Evolutionary conservation across 140 eudicot genomes (phyloP).

Genomic region (Ambrosia hybrid): DNA sequence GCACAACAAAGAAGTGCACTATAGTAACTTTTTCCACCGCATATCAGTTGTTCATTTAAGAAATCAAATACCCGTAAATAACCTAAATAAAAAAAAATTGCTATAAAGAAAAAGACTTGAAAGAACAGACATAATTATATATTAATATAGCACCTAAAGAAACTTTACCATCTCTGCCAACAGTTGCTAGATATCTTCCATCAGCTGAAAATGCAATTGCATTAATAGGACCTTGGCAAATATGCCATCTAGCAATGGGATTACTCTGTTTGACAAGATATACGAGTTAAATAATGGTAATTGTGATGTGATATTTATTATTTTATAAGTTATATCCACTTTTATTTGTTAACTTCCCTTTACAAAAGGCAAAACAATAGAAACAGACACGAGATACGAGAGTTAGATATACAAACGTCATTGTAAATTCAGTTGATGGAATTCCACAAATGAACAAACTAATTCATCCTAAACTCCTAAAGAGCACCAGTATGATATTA

Average conservation of each 20-base stretch:
- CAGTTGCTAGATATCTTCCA: conserved; percentile 81
- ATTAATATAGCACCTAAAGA: neutral
- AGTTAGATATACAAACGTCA: neutral
- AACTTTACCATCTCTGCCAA: conserved; percentile 89
- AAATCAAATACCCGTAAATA: conserved; percentile 81
- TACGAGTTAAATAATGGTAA: neutral
- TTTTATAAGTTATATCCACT: neutral
- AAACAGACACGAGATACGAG: neutral
- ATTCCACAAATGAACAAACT: conserved; percentile 8
- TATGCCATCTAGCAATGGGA: conserved; percentile 91
- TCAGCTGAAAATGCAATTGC: conserved; percentile 74
- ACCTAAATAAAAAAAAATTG: conserved; percentile 42
- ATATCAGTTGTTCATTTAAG: conserved; percentile 71
- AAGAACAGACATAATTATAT: neutral
- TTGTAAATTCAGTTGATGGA: conserved; percentile 16
- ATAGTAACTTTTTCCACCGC: conserved; percentile 94
- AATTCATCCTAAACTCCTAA: conserved; percentile 2
- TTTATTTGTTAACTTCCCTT: neutral
- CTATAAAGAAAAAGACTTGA: conserved; percentile 12
- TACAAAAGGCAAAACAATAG: neutral
- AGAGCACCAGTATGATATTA: neutral
- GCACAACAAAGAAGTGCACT: conserved; percentile 94
- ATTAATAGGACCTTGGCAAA: conserved; percentile 84
- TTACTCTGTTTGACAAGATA: conserved; percentile 47
- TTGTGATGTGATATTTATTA: too few relatives aligned